Conservation (phyloP, 768 basidiomycete genomes). For the Lepiota venenata region DNA sequence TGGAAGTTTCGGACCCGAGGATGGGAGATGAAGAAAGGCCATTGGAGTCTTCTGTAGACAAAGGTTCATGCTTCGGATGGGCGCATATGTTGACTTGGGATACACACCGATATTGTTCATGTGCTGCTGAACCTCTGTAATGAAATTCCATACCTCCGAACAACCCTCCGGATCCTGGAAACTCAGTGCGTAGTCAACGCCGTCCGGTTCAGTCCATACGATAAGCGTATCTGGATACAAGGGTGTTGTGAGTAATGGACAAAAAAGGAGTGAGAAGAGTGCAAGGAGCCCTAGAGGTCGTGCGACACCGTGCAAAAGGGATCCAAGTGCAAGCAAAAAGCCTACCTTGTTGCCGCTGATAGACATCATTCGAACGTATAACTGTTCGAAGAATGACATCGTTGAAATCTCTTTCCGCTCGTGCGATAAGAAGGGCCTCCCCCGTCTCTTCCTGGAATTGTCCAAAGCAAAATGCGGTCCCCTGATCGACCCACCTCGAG, state of each 20-base stretch:
- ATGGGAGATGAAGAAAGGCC: conserved; percentile 57
- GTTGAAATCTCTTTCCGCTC: conserved; percentile 69
- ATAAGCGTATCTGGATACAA: conserved; percentile 81
- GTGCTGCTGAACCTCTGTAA: conserved; percentile 86
- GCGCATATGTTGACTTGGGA: background rate
- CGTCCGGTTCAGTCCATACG: conserved; percentile 97
- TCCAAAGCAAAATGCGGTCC: conserved; percentile 95
- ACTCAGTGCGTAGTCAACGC: conserved; percentile 92
- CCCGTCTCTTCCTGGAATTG: conserved; percentile 75
- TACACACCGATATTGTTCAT: conserved; percentile 61
- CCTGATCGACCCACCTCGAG: conserved; percentile 91
- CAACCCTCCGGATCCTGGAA: conserved; percentile 97
- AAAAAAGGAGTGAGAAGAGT: conserved; percentile 11
- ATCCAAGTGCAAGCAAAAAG: conserved; percentile 9
- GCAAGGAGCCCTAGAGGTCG: background rate
- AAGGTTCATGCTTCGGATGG: conserved; percentile 11
- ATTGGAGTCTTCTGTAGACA: conserved; percentile 30
- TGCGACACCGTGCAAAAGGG: background rate
- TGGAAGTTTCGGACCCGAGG: conserved; percentile 51
- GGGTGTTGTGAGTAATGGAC: conserved; percentile 9
- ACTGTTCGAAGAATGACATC: conserved; percentile 76
- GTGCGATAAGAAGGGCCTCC: conserved; percentile 82
- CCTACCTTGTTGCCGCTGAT: conserved; percentile 84
- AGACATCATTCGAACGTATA: conserved; percentile 80
- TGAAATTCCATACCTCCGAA: conserved; percentile 96